Evolutionary conservation across 1,284 basidiomycete genomes (phyloP).

Genomic region (Moesziomyces antarcticus): DNA sequence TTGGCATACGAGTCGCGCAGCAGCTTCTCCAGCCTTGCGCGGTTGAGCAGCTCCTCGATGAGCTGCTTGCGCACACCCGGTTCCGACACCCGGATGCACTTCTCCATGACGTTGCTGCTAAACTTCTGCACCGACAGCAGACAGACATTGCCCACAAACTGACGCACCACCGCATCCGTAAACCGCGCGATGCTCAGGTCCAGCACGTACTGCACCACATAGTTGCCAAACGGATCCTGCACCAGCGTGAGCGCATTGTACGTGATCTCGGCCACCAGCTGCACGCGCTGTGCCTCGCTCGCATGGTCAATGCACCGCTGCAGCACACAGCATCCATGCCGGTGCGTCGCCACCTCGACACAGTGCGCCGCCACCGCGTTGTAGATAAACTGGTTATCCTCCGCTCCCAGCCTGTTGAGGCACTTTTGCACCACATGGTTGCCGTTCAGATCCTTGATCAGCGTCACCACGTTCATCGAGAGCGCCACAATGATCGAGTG

Average conservation of each 20-base stretch:
- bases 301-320: constrained; percentile 99
- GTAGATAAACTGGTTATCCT: constrained; percentile 99
- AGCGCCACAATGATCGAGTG: constrained; percentile 96
- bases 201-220: constrained; percentile 95
- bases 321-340: constrained; percentile 97
- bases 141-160: constrained; percentile 97
- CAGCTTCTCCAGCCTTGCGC: constrained; percentile 92
- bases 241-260: constrained; percentile 97
- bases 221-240: constrained; percentile 98
- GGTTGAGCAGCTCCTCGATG: constrained; percentile 94
- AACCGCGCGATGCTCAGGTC: constrained; percentile 98
- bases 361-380: constrained; percentile 99
- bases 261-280: constrained; percentile 98
- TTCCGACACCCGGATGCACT: constrained; percentile 98
- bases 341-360: constrained; percentile 98
- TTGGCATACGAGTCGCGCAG: constrained; percentile 75
- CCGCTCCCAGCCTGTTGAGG: constrained; percentile 93
- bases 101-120: constrained; percentile 93
- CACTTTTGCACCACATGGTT: constrained; percentile 99
- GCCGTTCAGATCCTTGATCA: constrained; percentile 99
- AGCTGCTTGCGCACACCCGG: constrained; percentile 91
- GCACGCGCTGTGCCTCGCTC: constrained; percentile 91
- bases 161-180: constrained; percentile 95
- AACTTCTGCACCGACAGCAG: constrained; percentile 98
- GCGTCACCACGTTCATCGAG: constrained; percentile 95